Percentiles rank a stretch among this genome's conserved stretches.
Evolutionary conservation across 495 filamentous ascomycete species (phyloP).

Genomic region (Podospora comata): DNA sequence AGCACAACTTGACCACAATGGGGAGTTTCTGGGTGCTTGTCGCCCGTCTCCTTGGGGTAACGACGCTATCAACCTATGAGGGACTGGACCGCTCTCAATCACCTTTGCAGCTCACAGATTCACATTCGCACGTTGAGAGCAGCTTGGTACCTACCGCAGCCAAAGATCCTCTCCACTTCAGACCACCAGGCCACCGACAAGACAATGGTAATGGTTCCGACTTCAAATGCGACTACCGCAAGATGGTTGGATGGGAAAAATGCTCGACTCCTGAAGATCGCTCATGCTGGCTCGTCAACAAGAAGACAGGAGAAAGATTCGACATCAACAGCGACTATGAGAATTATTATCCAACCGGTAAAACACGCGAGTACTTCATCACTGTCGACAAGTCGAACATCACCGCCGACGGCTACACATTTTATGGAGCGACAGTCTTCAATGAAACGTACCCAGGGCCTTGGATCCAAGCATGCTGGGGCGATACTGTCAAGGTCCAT

Average conservation of each 20-base stretch:
- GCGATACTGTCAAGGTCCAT: conserved; percentile 56
- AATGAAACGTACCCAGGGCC: conserved; percentile 44
- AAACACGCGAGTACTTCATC: not conserved
- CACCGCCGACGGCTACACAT: conserved; percentile 11
- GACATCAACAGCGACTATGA: conserved; percentile 11
- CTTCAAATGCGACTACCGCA: conserved; percentile 6
- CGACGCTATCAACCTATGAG: conserved; percentile 6
- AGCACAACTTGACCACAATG: too few species aligned
- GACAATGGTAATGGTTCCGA: not conserved
- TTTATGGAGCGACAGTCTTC: conserved; percentile 1
- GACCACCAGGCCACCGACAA: conserved; percentile 7
- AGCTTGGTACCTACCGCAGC: not conserved
- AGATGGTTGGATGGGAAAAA: not conserved
- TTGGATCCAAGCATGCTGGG: conserved; percentile 55
- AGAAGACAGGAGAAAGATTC: conserved; percentile 2
- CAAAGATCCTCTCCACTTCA: conserved; percentile 1
- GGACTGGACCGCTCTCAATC: conserved; percentile 5
- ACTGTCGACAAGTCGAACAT: conserved; percentile 3
- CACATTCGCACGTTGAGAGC: conserved; percentile 5
- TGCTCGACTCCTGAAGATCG: conserved; percentile 7
- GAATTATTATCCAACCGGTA: conserved; percentile 3
- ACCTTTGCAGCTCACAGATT: conserved; percentile 9
- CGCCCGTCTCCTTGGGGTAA: conserved; percentile 12
- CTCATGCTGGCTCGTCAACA: conserved; percentile 5
- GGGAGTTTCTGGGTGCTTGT: conserved; percentile 12